Base-by-base conservation (phyloP, 2,329 filamentous ascomycete species). In the Fusarium sp. region DNA sequence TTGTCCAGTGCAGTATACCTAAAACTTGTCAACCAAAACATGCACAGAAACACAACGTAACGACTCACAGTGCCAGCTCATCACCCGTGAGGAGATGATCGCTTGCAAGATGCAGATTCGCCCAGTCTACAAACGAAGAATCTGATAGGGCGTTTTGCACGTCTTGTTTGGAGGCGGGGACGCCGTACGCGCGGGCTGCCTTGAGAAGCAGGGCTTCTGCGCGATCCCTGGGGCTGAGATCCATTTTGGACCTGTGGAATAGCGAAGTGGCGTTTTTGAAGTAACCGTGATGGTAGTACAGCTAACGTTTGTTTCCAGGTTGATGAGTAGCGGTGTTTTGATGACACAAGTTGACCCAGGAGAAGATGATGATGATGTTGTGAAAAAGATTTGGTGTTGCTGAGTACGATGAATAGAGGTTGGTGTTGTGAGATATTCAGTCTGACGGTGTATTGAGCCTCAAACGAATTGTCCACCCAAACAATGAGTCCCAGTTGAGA, bases 41-140 rank as follows among this genome's bases (percentile, higher is more conserved):
- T 17, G 35, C 27, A 55, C 23, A 42, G 45, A 64, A 33, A 70
- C 53, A 74, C 52, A 41, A 18, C 33, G 54, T 48, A 37, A 53
- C 44, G 26, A 74, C 83, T 78, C 80, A 90, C 88, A 86, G 75
- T 49, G 83, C 81, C 64, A 88, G 79, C 78, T 90, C 88, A 73
- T 89, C 85, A 60, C 80, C 81, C 45, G 85, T 86, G 42, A 90
- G 79, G 15, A 90, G 81, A 30, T 86, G 88, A 67, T 89, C 86
- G 4, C 80, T 74, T 15, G 78, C 78, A 37, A 90, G 80, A 73
- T 88, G 85, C 69, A 81, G 76, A 32, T 80, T 76, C 18, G 84
- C 84, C 88, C 88, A 90, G 48, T 83, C 82, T 6, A 78, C 76
- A 48, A 87, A 79, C 7, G 78, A 76, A 6, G 79, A 72, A 35